Conservation (phyloP, 345 rosid species). For the Eucalyptus rudis region DNA sequence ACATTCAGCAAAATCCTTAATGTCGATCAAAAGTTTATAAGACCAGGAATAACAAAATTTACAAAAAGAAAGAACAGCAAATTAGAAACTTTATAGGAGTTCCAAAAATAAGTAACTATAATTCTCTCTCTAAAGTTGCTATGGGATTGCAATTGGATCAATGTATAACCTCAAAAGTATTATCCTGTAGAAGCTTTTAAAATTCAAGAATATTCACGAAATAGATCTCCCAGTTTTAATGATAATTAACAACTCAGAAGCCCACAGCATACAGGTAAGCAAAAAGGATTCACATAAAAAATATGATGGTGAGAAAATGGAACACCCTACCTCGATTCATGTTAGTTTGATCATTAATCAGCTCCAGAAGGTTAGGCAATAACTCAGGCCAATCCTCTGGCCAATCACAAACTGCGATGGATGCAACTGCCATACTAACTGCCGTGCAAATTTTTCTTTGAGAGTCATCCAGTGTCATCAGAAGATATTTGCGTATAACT, state of each 20-base stretch:
- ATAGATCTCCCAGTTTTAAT: not conserved
- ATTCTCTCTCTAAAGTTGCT: not conserved
- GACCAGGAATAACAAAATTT: not conserved
- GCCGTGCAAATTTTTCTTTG: conserved; percentile 80
- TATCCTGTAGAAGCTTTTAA: not conserved
- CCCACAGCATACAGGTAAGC: not conserved
- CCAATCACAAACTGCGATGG: conserved; percentile 81
- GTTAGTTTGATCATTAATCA: conserved; percentile 49
- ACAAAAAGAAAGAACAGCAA: not conserved
- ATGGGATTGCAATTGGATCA: not conserved
- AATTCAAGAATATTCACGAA: not conserved
- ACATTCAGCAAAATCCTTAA: not conserved
- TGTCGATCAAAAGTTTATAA: not conserved
- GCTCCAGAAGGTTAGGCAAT: conserved; percentile 59
- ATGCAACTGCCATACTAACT: conserved; percentile 72
- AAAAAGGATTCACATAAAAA: not conserved
- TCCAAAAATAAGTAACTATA: not conserved
- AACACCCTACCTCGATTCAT: conserved; percentile 45
- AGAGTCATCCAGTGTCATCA: conserved; percentile 66
- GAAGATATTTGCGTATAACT: conserved; percentile 54
- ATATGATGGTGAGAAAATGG: not conserved
- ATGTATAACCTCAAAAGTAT: not conserved
- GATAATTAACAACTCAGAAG: not conserved
- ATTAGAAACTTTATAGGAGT: not conserved
- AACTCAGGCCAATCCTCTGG: conserved; percentile 90